Base-by-base conservation (phyloP, 768 basidiomycete species). In the Gymnopilus dilepis region DNA sequence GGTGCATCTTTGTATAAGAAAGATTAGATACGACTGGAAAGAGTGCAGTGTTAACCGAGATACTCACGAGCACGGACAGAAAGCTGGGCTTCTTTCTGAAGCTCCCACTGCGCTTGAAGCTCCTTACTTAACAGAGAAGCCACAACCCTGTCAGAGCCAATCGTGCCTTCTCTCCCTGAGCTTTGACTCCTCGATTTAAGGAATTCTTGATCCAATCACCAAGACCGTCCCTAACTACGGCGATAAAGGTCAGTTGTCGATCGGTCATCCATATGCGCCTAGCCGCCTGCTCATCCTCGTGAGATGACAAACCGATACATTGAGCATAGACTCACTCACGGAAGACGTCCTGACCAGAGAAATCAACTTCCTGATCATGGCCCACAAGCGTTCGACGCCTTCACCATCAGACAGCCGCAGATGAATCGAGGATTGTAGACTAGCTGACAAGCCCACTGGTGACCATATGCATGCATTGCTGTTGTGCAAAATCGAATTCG, bases 371-470 rank as follows among this genome's bases (percentile, higher is more conserved):
- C 75, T 54, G 8, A 73, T 43, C 0, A 65, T 60, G 4, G 72
- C 73, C 79, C 77, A 81, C 0, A 71, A 48, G 12, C 71, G 47
- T 55, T 80, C 76, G 0, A 72, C 65, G 0, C 75, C 76, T 55
- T 80, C 77, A 8, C 74, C 72, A 59, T 80, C 75, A 0, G 72
- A 69, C 4, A 78, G 52, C 0, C 78, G 76, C 42, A 76, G 55
- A 59, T 24, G 19, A 76, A 51, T 11, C 73, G 65, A 2, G 73
- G 77, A 41, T 76, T 75, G 51, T 77, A 78, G 0, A 71, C 38
- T 1, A 80, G 55, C 11, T 62, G 58, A 34, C 65, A 67, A 2
- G 65, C 31, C 60, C 64, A 66, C 22, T 67, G 66, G 31, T 67
- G 66, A 3, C 54, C 63, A 38, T 62, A 67, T 15, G 52, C 75